Base-by-base conservation (phyloP, 176 grass and related monocot genomes). In the Thinopyrum elongatum region DNA sequence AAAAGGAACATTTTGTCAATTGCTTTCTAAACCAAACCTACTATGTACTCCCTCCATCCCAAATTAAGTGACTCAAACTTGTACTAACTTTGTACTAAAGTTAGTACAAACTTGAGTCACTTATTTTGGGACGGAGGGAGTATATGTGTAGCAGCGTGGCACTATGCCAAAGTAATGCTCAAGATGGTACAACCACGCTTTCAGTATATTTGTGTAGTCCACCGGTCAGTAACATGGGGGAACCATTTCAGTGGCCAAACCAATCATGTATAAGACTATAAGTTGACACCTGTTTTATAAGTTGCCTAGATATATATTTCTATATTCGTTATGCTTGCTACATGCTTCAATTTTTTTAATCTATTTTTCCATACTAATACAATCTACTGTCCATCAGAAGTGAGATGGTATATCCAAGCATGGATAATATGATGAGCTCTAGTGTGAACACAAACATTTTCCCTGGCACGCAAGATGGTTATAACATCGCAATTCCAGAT, bases 381-480 rank as follows among this genome's bases (percentile, higher is more conserved):
- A 51, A 55, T 76, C 25, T 85, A 57, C 26, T 91, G 59, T 87
- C 16, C 59, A 82, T 66, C 86, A 92, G 88, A 86, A 92, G 65
- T 10, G 88, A 84, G 34, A 78, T 86, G 68, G 78, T 85, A 33
- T 96, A 94, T 91, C 75, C 91, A 51, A 91, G 83, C 77, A 84
- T 86, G 70, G 97, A 94, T 62, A 93, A 92, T 84, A 89, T 94
- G 57, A 69, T 88, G 79, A 80, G 89, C 38, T 86, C 90, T 55
- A 29, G 70, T 9, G 46, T 66, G n/a, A 88, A 86, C 88, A 86
- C 89, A 4, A 87, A 91, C 63, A 86, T 87, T 58, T 86, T 99
- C 81, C 88, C 91, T 71, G 84, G 74, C 63, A 91, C 95, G 59
- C 97, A 92, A 80, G 97, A 99, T 84, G 88, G 82, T 61, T 99